These are phyloP conservation scores for Zoysia japonica DNA, from an alignment of 176 grass and related monocot genomes.

Conservation along the genomic window DNA sequence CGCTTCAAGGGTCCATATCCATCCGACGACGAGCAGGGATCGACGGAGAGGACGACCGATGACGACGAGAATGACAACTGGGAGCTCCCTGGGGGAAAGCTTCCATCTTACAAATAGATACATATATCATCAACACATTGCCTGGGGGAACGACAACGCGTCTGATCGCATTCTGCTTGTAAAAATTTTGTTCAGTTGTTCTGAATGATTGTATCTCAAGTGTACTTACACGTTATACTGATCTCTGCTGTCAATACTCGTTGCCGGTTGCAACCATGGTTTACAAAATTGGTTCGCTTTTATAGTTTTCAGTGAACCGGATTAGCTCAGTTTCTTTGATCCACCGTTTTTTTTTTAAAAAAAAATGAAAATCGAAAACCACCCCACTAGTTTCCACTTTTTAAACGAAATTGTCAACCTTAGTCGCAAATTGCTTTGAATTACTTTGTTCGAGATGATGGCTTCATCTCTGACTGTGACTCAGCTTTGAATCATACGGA, in stretches of 20 bases:
- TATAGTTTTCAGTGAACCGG: too few relatives aligned
- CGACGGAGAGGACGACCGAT: not conserved
- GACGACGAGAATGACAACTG: conserved; percentile 50
- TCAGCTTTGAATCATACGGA: not conserved
- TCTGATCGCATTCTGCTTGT: not conserved
- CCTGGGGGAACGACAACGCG: not conserved
- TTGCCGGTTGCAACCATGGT: not conserved
- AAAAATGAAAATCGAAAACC: too few relatives aligned
- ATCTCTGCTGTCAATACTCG: not conserved
- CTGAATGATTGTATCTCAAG: not conserved
- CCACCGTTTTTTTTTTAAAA: too few relatives aligned
- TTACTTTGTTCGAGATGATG: not conserved
- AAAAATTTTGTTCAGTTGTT: not conserved
- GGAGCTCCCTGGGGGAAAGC: conserved; percentile 47
- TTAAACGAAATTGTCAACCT: too few relatives aligned
- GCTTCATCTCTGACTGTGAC: not conserved
- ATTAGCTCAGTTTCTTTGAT: too few relatives aligned
- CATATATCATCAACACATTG: too few relatives aligned
- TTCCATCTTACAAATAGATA: conserved; percentile 47
- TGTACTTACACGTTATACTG: not conserved
- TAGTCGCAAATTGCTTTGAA: not conserved
- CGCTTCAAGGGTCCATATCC: conserved; percentile 46
- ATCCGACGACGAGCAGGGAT: conserved; percentile 14
- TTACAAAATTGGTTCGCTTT: too few relatives aligned
- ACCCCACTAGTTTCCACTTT: too few relatives aligned